Conservation (phyloP, 176 grass and related monocot genomes). For the Raddia distichophylla region DNA sequence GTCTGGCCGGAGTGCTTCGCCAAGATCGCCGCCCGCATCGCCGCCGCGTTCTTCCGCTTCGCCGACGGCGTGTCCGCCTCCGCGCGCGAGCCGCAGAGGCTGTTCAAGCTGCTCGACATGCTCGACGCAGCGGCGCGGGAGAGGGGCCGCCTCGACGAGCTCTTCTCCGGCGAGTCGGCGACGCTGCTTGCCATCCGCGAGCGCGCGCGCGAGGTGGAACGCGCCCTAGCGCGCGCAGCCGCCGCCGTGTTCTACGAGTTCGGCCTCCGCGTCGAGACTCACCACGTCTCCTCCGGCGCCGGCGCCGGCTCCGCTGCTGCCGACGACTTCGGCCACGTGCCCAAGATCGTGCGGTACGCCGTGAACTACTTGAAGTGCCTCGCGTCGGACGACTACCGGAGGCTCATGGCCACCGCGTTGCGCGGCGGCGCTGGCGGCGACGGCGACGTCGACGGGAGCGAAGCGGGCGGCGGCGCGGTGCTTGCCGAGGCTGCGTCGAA, state of each 20-base stretch:
- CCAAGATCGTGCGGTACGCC: constrained; percentile 71
- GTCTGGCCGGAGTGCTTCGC: constrained; percentile 75
- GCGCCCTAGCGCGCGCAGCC: constrained; percentile 49
- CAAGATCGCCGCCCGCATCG: constrained; percentile 62
- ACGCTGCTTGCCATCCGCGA: constrained; percentile 44
- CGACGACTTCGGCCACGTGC: constrained; percentile 36
- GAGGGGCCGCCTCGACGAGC: constrained; percentile 31
- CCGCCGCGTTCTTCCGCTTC: constrained; percentile 66
- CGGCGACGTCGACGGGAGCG: background rate
- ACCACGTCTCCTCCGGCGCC: constrained; percentile 23
- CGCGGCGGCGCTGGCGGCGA: constrained; percentile 37
- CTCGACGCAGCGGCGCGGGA: constrained; percentile 49
- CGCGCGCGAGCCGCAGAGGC: constrained; percentile 55
- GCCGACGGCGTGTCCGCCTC: constrained; percentile 54
- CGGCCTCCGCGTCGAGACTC: constrained; percentile 61
- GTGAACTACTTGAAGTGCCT: constrained; percentile 76
- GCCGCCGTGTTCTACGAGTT: constrained; percentile 61
- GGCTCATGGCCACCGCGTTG: constrained; percentile 54
- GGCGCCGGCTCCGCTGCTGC: background rate
- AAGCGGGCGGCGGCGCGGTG: background rate
- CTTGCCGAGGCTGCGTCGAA: constrained; percentile 44
- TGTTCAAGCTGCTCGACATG: constrained; percentile 84
- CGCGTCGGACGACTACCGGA: constrained; percentile 51
- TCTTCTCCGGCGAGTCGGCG: constrained; percentile 54
- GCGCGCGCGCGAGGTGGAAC: constrained; percentile 58